phyloP scores from a whole-genome alignment of 202 grass and related monocot genomes.

The Zizania palustris region DNA sequence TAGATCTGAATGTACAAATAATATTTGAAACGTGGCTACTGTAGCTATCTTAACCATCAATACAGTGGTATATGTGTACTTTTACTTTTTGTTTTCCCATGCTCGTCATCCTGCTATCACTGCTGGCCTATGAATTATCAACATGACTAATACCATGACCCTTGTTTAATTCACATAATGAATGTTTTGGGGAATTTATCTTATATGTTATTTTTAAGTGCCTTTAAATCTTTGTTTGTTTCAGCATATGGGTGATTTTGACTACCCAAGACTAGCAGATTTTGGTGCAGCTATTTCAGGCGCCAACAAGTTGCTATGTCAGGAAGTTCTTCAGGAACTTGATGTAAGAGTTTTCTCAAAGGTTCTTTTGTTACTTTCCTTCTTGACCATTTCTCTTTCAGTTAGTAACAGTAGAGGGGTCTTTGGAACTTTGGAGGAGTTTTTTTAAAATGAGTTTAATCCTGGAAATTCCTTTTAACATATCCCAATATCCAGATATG shows the following conservation, averaged over 20 bases:
- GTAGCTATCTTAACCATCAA: not conserved
- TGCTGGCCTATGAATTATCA: constrained; percentile 1
- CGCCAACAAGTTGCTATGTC: constrained; percentile 72
- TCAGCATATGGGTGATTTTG: constrained; percentile 75
- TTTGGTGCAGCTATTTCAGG: constrained; percentile 77
- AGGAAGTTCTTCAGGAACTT: constrained; percentile 82
- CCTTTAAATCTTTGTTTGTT: constrained; percentile 23
- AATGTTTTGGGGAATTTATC: not conserved
- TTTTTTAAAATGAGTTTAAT: not conserved
- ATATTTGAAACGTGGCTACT: not conserved
- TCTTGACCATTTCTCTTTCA: not conserved
- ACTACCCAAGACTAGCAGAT: constrained; percentile 74
- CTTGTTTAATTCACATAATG: not conserved
- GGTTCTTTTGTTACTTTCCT: not conserved
- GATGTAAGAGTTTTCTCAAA: constrained; percentile 60
- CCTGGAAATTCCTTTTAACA: not conserved
- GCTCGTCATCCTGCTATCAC: not conserved
- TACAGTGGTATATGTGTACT: not conserved
- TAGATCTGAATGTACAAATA: constrained; percentile 10
- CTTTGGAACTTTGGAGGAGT: not conserved
- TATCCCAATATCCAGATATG: not conserved
- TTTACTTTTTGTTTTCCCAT: not conserved
- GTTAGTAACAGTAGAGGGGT: not conserved
- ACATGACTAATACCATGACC: not conserved
- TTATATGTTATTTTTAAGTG: not conserved